Percentiles rank a stretch among this genome's conserved stretches.
Conservation (phyloP, 148 eudicot genomes). For the Rhododendron kiyosumense region DNA sequence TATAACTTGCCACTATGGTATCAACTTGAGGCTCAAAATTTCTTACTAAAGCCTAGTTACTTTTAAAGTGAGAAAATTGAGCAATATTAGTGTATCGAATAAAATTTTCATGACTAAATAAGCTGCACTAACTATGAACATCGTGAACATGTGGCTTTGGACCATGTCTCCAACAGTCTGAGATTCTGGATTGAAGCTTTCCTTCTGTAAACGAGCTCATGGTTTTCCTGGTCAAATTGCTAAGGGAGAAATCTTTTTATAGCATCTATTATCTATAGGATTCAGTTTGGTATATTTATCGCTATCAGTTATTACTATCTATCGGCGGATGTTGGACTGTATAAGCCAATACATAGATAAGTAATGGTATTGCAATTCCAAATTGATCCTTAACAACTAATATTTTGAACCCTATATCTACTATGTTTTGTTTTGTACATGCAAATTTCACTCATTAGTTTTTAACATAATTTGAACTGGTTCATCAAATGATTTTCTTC, state of each 20-base stretch:
- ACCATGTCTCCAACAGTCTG: not conserved
- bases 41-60: not conserved
- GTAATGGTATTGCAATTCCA: not conserved
- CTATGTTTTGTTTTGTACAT: not conserved
- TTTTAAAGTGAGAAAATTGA: not conserved
- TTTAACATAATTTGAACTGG: not conserved
- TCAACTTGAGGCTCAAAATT: not conserved
- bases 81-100: not conserved
- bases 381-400: not conserved
- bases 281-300: not conserved
- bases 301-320: not conserved
- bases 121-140: not conserved
- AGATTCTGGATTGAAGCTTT: not conserved
- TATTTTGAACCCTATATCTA: not conserved
- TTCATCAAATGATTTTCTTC: not conserved
- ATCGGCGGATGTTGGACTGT: not conserved
- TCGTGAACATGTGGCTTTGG: not conserved
- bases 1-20: not conserved
- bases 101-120: not conserved
- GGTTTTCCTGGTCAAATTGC: not conserved
- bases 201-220: not conserved
- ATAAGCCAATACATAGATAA: not conserved
- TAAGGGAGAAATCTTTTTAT: not conserved
- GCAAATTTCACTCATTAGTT: not conserved
- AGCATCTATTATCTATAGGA: not conserved